A percentile compares a stretch with the other conserved stretches of the same genome.
Conservation (phyloP, 2,329 filamentous ascomycete species). For the Rosellinia necatrix region DNA sequence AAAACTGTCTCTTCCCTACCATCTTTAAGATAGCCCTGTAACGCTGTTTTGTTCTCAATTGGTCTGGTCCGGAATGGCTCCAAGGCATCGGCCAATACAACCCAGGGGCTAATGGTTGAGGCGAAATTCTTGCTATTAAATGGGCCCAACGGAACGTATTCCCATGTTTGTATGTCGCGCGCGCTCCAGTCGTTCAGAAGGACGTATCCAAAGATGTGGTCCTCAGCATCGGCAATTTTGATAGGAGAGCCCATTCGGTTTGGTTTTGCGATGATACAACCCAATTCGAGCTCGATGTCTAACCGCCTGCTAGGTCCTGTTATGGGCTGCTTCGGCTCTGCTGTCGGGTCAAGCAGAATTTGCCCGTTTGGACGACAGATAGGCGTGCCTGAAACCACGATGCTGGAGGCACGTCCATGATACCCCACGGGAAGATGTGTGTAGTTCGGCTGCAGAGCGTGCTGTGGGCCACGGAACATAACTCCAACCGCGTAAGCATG, state of each 20-base stretch:
- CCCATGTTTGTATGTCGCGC: slow-evolving; percentile 81
- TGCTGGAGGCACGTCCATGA: slow-evolving; percentile 75
- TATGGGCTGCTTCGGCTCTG: slow-evolving; percentile 64
- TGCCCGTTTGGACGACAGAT: slow-evolving; percentile 78
- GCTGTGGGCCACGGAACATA: slow-evolving; percentile 73
- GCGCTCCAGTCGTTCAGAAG: slow-evolving; percentile 89
- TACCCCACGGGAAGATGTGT: slow-evolving; percentile 81
- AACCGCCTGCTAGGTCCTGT: slow-evolving; percentile 69
- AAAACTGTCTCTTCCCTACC: slow-evolving; percentile 62
- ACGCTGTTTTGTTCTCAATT: slow-evolving; percentile 40
- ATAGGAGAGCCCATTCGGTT: slow-evolving; percentile 70
- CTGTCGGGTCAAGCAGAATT: slow-evolving; percentile 67
- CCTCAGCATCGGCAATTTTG: slow-evolving; percentile 65
- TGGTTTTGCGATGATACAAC: slow-evolving; percentile 70
- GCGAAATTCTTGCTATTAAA: slow-evolving; percentile 87
- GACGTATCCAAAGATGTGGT: slow-evolving; percentile 78
- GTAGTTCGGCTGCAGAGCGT: slow-evolving; percentile 81
- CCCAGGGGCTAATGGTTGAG: slow-evolving; percentile 78
- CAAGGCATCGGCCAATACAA: slow-evolving; percentile 76
- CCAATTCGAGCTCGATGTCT: slow-evolving; percentile 82
- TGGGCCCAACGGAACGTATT: slow-evolving; percentile 80
- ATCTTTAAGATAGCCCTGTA: slow-evolving; percentile 61
- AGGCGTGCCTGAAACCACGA: slow-evolving; percentile 74
- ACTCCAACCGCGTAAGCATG: slow-evolving; percentile 72
- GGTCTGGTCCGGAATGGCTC: slow-evolving; percentile 55